A percentile compares a stretch with the other conserved stretches of the same genome.
These are phyloP conservation scores for Fusarium fracticaudum DNA, from an alignment of 2,329 filamentous ascomycete genomes.

Conservation along the genomic window DNA sequence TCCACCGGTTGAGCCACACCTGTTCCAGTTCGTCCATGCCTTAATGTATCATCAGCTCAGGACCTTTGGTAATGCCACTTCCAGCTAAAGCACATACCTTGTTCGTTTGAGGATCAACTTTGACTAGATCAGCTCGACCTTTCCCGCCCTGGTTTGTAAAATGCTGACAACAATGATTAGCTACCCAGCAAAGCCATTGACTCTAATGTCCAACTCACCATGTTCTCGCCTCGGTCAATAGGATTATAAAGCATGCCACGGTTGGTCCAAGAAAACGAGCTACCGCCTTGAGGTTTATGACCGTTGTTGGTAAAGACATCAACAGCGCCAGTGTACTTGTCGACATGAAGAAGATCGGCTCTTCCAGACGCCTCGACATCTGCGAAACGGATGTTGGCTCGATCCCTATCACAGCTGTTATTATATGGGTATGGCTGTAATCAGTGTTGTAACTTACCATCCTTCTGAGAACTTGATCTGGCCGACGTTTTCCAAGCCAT, in stretches of 20 bases:
- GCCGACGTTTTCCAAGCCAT: neutral
- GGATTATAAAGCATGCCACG: neutral
- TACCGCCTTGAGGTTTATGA: neutral
- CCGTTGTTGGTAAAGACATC: neutral
- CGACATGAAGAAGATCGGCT: neutral
- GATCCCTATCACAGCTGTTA: neutral
- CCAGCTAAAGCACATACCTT: neutral
- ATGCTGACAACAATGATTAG: neutral
- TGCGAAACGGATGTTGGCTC: neutral
- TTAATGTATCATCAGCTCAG: neutral
- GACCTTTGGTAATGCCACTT: too few relatives aligned
- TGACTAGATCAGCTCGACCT: neutral
- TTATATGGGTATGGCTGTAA: fast-evolving
- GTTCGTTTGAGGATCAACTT: neutral
- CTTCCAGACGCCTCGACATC: neutral
- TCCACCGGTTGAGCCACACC: neutral
- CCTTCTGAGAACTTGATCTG: neutral
- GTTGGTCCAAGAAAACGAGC: neutral
- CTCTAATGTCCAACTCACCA: neutral
- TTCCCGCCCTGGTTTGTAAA: neutral
- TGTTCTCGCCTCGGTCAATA: neutral
- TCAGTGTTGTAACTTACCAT: neutral
- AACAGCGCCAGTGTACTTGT: neutral
- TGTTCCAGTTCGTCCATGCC: neutral
- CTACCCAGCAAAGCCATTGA: fast-evolving